Conservation (phyloP, 2,329 filamentous ascomycete species). For the Colletotrichum sp. region DNA sequence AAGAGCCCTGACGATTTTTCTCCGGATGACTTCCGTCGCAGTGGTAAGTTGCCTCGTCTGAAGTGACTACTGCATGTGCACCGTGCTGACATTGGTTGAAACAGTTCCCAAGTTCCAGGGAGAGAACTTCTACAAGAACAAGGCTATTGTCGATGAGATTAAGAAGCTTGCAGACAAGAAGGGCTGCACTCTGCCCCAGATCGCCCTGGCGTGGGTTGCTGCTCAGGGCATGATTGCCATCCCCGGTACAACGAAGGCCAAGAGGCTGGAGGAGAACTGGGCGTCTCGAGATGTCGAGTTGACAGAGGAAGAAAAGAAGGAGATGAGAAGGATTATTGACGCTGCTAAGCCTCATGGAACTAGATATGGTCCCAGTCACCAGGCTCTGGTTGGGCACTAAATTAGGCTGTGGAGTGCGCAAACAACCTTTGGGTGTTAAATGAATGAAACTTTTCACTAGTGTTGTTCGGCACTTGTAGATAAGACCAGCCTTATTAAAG, state of each 20-base stretch:
- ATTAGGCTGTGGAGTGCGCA: not conserved
- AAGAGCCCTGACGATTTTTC: constrained; percentile 51
- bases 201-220: constrained; percentile 44
- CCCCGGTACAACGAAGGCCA: constrained; percentile 47
- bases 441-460: not conserved
- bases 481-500: not conserved
- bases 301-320: constrained; percentile 39
- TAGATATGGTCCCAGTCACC: constrained; percentile 28
- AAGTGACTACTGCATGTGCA: not conserved
- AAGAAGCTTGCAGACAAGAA: constrained; percentile 41
- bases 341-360: constrained; percentile 39
- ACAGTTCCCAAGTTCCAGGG: constrained; percentile 41
- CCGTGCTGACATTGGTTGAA: constrained; percentile 24
- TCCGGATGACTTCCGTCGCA: constrained; percentile 43
- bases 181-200: constrained; percentile 36
- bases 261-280: constrained; percentile 44
- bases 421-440: not conserved
- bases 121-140: constrained; percentile 50
- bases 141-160: constrained; percentile 43
- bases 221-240: constrained; percentile 48
- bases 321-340: constrained; percentile 44
- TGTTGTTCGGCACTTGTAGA: not conserved
- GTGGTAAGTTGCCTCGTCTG: constrained; percentile 28
- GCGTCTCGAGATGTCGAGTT: constrained; percentile 38
- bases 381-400: constrained; percentile 19